Evolutionary conservation across 1,284 basidiomycete species (phyloP).

Genomic region (Malassezia furfur): DNA sequence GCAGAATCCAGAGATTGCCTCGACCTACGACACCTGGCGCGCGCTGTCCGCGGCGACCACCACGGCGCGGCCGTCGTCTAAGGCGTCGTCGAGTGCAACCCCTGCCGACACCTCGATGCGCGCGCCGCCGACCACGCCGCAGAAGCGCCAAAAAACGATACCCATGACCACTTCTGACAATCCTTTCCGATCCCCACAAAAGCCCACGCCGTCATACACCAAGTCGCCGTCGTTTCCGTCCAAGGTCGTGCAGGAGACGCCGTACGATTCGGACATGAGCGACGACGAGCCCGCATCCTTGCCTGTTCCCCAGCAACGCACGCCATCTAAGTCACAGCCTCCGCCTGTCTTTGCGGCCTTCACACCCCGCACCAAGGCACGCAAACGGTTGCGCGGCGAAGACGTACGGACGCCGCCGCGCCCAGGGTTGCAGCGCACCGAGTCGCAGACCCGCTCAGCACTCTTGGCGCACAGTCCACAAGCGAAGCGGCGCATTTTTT

Average conservation of each 20-base stretch:
- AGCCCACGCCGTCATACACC: neutral
- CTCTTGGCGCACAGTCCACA: slow-evolving; percentile 12
- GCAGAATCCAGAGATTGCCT: slow-evolving; percentile 13
- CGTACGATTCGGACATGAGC: slow-evolving; percentile 16
- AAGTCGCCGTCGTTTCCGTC: slow-evolving; percentile 4
- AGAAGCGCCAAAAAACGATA: neutral
- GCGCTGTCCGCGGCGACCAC: slow-evolving; percentile 1
- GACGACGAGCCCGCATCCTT: slow-evolving; percentile 2
- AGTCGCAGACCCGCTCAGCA: neutral
- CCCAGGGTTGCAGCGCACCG: neutral
- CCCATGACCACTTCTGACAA: slow-evolving; percentile 5
- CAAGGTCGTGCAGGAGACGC: neutral
- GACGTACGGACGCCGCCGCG: slow-evolving; percentile 11
- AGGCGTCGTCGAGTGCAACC: neutral
- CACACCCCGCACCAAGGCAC: slow-evolving; percentile 16
- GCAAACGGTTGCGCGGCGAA: slow-evolving; percentile 15
- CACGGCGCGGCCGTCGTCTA: neutral
- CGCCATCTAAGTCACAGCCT: neutral
- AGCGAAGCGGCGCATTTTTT: slow-evolving; percentile 7
- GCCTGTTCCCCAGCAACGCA: neutral
- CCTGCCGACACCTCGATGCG: neutral
- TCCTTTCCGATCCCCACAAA: slow-evolving; percentile 17
- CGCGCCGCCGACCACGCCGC: slow-evolving; percentile 6
- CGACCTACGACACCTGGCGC: slow-evolving; percentile 16
- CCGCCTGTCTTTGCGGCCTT: neutral